Conservation (phyloP, 768 basidiomycete species). For the Lyophyllum decastes region DNA sequence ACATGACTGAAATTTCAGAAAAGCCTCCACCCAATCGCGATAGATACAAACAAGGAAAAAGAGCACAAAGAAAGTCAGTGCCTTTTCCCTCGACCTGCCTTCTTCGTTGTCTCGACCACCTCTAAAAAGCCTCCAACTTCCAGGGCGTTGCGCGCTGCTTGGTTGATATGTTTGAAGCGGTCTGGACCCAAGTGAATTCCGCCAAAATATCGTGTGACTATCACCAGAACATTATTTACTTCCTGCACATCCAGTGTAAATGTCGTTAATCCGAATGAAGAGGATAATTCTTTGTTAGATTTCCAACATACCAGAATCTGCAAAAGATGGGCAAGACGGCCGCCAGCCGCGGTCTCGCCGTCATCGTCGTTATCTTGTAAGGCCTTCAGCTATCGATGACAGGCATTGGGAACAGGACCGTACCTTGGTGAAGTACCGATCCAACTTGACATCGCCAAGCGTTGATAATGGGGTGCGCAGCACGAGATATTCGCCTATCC, state of each 20-base stretch:
- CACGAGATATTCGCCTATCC: constrained; percentile 72
- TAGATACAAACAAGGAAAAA: neutral
- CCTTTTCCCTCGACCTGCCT: constrained; percentile 23
- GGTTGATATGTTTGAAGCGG: constrained; percentile 91
- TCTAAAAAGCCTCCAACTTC: constrained; percentile 88
- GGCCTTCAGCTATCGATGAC: neutral
- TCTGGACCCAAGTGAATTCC: constrained; percentile 91
- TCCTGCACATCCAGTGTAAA: constrained; percentile 47
- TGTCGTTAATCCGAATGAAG: neutral
- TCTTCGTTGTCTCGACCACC: constrained; percentile 35
- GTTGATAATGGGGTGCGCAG: constrained; percentile 79
- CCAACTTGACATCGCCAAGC: constrained; percentile 80
- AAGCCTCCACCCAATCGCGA: constrained; percentile 6
- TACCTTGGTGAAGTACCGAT: constrained; percentile 74
- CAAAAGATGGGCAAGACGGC: constrained; percentile 85
- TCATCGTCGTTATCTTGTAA: constrained; percentile 88
- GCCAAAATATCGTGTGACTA: constrained; percentile 94
- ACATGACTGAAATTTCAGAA: neutral
- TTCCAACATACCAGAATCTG: constrained; percentile 70
- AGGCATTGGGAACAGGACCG: neutral
- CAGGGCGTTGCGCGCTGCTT: constrained; percentile 89
- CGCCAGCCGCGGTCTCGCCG: constrained; percentile 91
- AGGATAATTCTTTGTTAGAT: neutral
- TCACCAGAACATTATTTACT: constrained; percentile 79
- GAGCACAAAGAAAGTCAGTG: constrained; percentile 10